These are phyloP conservation scores for Lactarius pseudohatsudake DNA, from an alignment of 768 basidiomycete genomes.

Conservation along the genomic window DNA sequence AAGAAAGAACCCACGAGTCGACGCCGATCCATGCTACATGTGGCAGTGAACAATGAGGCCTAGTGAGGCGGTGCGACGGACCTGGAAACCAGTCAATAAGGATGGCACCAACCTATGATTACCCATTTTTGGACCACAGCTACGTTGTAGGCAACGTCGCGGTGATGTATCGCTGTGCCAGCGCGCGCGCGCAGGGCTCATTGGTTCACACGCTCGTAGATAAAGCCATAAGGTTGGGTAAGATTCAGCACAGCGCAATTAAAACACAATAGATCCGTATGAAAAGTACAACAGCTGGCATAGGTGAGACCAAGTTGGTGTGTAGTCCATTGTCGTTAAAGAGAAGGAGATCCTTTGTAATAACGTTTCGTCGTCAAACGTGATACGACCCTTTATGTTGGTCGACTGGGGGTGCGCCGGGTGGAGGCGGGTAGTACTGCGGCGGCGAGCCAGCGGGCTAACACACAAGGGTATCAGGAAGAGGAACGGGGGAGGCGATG, in stretches of 20 bases:
- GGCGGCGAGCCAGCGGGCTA: conserved; percentile 9
- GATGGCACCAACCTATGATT: no score
- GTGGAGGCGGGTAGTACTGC: conserved; percentile 14
- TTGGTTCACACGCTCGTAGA: background rate
- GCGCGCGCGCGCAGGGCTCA: background rate
- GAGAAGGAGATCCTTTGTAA: background rate
- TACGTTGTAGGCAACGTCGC: no score
- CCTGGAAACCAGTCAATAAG: no score
- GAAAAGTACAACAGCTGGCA: background rate
- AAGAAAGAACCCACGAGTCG: background rate
- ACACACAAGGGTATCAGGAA: background rate
- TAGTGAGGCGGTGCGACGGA: no score
- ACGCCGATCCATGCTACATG: no score
- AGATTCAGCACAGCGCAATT: background rate
- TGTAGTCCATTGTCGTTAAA: background rate
- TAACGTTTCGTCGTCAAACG: background rate
- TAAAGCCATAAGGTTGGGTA: background rate
- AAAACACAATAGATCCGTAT: background rate
- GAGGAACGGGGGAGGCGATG: background rate
- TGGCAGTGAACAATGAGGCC: no score
- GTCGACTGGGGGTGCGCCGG: background rate
- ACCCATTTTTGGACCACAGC: no score
- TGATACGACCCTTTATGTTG: background rate
- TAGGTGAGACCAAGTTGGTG: background rate
- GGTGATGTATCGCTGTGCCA: background rate